Conservation (phyloP, 1,284 basidiomycete genomes). For the Moesziomyces sp. region DNA sequence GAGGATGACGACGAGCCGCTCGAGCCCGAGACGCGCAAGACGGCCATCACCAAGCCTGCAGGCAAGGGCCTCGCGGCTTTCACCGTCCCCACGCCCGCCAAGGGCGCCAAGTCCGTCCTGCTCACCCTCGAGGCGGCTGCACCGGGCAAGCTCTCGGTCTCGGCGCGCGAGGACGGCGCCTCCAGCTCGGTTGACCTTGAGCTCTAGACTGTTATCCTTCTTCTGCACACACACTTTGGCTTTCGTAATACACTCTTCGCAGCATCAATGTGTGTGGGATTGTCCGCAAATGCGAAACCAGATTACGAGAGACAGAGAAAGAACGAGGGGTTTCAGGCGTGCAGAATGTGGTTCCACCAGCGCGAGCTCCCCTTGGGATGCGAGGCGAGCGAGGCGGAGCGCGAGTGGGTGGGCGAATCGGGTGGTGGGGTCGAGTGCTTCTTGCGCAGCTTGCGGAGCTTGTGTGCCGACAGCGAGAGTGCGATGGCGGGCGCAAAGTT, state of each 20-base stretch:
- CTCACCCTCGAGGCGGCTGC: constrained; percentile 41
- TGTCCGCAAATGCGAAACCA: too few species aligned
- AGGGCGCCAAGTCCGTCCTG: constrained; percentile 35
- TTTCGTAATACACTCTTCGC: too few species aligned
- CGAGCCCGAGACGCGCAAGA: constrained; percentile 60
- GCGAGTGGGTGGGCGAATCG: too few species aligned
- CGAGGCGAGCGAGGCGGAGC: too few species aligned
- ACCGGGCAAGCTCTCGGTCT: constrained; percentile 20
- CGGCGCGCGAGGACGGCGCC: constrained; percentile 34
- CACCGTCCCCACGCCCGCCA: constrained; percentile 34
- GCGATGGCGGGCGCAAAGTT: constrained; percentile 27
- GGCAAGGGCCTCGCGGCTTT: constrained; percentile 43
- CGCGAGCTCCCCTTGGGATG: constrained; percentile 16
- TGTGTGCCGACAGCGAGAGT: constrained; percentile 2
- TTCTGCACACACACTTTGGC: neutral
- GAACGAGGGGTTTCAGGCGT: neutral
- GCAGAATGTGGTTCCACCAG: constrained; percentile 30
- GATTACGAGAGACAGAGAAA: neutral
- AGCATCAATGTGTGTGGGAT: too few species aligned
- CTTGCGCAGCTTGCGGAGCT: constrained; percentile 19
- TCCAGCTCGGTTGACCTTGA: constrained; percentile 16
- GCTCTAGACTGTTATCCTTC: constrained; percentile 9
- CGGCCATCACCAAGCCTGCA: constrained; percentile 50
- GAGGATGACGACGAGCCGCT: constrained; percentile 69
- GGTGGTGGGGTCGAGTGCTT: constrained; percentile 3